Conservation (phyloP, 768 basidiomycete genomes). For the Boletus rubescentipes region DNA sequence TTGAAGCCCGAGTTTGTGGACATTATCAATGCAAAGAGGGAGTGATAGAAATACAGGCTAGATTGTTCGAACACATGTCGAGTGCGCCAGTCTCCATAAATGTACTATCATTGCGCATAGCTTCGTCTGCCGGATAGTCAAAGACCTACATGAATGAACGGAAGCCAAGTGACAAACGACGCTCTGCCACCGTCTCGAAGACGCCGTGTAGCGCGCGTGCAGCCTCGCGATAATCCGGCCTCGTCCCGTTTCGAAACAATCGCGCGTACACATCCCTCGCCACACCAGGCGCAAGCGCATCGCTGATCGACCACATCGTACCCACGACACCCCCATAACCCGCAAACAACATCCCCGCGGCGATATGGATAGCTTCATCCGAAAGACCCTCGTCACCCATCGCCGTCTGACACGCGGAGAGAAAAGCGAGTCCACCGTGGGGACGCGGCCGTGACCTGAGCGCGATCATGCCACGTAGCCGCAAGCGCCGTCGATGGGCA, state of each 20-base stretch:
- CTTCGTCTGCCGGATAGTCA: too few relatives aligned
- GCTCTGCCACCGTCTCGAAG: too few relatives aligned
- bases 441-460: too few relatives aligned
- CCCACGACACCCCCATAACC: conserved; percentile 23
- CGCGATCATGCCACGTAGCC: too few relatives aligned
- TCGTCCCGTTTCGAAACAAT: neutral
- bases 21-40: conserved; percentile 73
- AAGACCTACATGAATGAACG: too few relatives aligned
- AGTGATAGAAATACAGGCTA: conserved; percentile 8
- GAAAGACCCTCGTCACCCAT: neutral
- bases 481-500: too few relatives aligned
- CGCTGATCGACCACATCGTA: conserved; percentile 5
- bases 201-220: conserved; percentile 2
- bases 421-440: neutral
- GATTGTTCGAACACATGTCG: neutral
- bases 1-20: conserved; percentile 96
- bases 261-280: conserved; percentile 33
- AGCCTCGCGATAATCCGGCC: neutral
- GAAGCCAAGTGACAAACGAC: too few relatives aligned
- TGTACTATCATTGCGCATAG: too few relatives aligned
- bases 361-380: neutral
- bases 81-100: too few relatives aligned
- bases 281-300: conserved; percentile 33
- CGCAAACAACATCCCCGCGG: conserved; percentile 31
- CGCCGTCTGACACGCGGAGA: neutral